Evolutionary conservation across 768 basidiomycete genomes (phyloP), one percentile per base, ranked within the genome.

Genomic region (Lepiota venenata): DNA sequence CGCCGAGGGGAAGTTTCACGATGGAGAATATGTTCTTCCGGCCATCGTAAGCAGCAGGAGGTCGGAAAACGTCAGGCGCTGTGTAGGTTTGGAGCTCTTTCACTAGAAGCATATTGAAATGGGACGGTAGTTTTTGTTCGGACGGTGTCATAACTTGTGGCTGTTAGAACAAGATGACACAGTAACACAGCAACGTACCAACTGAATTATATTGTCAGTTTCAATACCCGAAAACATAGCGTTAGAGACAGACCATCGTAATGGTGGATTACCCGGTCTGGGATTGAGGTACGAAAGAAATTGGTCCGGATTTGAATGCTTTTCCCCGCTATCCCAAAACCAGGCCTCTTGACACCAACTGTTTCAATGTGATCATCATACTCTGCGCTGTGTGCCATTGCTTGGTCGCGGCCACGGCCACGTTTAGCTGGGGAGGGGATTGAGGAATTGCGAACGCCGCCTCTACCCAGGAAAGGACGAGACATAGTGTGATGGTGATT

Each of bases 11-110:
- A 6, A 92, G 70, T 50, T 75, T 70, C 25, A 75, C 72, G 11
- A 81, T 71, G 4, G 85, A 72, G 60, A 86, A 93, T 20, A 76
- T 66, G 54, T 92, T 92, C 66, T 91, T 92, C 18, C 85, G 75
- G 0, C 90, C 90, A 56, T 93, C 91, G 54, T 91, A 92, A 1
- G 80, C 86, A 10, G 76, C 84, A 3, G 75, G 80, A 2, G 82
- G 83, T 1, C 77, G 82, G 63, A 93, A 93, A 12, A 88, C 66
- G 8, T 76, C 66, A 0, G 81, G 81, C 0, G 82, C 81, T 1
- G 78, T 72, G 0, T 72, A 64, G 2, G 68, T 72, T 62, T 91
- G 89, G 4, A 93, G 66, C 4, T 69, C 70, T 4, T 77, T 73
- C 49, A 93, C 83, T 0, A 92, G 65, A 10, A 82, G 78, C 74